Conservation (phyloP, 2,329 filamentous ascomycete species). For the Chalaropsis thielavioides region DNA sequence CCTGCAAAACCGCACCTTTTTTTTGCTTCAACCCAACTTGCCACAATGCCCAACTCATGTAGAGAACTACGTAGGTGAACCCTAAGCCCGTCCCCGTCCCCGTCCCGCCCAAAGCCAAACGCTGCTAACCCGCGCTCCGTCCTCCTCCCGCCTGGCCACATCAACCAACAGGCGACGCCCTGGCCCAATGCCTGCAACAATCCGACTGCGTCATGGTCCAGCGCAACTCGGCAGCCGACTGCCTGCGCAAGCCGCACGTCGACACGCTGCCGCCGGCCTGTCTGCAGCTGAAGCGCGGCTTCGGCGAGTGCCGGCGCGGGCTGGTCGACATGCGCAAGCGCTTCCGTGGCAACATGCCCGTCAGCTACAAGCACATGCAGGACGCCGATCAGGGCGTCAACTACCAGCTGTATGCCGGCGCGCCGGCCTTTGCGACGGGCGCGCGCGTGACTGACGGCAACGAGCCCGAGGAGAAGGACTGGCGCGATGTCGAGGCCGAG, state of each 20-base stretch:
- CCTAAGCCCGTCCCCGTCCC: constrained; percentile 9
- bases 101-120: not conserved
- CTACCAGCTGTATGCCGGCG: constrained; percentile 67
- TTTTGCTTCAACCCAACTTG: not conserved
- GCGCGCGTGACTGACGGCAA: constrained; percentile 53
- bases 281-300: constrained; percentile 83
- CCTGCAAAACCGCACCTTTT: no score
- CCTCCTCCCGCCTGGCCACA: not conserved
- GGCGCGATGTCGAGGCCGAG: constrained; percentile 52
- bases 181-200: constrained; percentile 88
- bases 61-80: constrained; percentile 73
- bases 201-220: constrained; percentile 93
- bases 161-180: constrained; percentile 60
- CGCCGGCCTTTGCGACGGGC: constrained; percentile 50
- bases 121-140: not conserved
- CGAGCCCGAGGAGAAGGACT: constrained; percentile 46
- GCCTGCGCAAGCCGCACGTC: constrained; percentile 66
- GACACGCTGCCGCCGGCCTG: constrained; percentile 75
- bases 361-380: constrained; percentile 48
- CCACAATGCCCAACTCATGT: constrained; percentile 81
- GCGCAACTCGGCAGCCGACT: constrained; percentile 74
- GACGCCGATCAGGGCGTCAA: constrained; percentile 45
- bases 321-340: constrained; percentile 98
- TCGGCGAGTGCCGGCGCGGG: constrained; percentile 88
- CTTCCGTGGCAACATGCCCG: constrained; percentile 84